These are phyloP conservation scores for Hibiscus mutabilis DNA, from an alignment of 345 rosid species.

Conservation along the genomic window DNA sequence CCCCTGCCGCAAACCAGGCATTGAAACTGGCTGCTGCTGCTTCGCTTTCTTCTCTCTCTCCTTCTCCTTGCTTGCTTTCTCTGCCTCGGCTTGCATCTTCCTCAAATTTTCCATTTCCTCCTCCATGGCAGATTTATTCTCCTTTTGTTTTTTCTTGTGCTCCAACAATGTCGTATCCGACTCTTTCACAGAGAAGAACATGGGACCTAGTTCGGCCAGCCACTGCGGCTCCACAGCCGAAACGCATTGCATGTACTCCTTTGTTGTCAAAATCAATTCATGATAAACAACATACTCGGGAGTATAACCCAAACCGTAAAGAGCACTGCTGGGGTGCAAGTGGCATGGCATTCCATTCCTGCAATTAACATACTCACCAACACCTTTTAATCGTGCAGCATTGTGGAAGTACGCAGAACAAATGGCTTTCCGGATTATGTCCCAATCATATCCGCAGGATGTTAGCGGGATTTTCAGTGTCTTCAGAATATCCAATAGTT, in stretches of 20 bases:
- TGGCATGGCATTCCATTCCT: constrained; percentile 95
- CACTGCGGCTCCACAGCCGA: constrained; percentile 97
- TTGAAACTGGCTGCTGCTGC: constrained; percentile 69
- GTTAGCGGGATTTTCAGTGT: constrained; percentile 72
- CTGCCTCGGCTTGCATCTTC: constrained; percentile 59
- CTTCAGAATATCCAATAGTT: constrained; percentile 88
- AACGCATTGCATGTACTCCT: constrained; percentile 98
- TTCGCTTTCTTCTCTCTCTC: constrained; percentile 57
- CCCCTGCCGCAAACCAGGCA: constrained; percentile 63
- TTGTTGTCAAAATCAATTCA: constrained; percentile 74
- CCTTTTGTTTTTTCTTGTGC: constrained; percentile 87
- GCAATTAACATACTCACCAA: constrained; percentile 86
- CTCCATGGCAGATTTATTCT: constrained; percentile 80
- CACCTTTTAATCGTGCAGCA: constrained; percentile 81
- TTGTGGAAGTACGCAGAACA: constrained; percentile 98
- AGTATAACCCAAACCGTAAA: constrained; percentile 77
- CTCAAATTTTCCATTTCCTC: constrained; percentile 90
- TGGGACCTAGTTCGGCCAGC: constrained; percentile 91
- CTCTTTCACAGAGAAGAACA: constrained; percentile 94
- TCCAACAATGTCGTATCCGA: constrained; percentile 82
- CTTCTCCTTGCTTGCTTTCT: constrained; percentile 41
- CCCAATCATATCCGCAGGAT: constrained; percentile 72
- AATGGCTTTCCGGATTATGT: constrained; percentile 69
- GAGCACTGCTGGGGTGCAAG: constrained; percentile 92
- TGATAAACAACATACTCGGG: constrained; percentile 90